Conservation (phyloP, 805 yeast species). For the Hanseniaspora mollemarum region DNA sequence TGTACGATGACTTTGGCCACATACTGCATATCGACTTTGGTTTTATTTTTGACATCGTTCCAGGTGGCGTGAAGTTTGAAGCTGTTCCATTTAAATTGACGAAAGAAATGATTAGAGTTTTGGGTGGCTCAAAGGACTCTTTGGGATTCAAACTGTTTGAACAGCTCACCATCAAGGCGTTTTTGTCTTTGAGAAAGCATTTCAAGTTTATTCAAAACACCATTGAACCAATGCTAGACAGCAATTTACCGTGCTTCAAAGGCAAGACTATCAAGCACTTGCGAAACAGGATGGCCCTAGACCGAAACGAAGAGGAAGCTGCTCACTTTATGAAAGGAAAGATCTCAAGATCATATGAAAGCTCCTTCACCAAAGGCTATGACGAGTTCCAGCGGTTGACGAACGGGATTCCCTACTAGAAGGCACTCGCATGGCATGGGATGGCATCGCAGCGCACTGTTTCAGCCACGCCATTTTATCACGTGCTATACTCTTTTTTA, state of each 20-base stretch:
- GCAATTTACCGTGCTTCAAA: conserved; percentile 94
- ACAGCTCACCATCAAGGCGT: conserved; percentile 88
- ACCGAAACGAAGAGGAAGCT: conserved; percentile 75
- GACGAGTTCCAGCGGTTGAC: conserved; percentile 95
- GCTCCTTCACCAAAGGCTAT: conserved; percentile 83
- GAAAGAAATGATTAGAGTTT: conserved; percentile 86
- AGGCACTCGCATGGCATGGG: no score
- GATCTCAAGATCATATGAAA: conserved; percentile 72
- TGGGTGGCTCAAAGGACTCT: conserved; percentile 81
- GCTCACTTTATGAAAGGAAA: conserved; percentile 63
- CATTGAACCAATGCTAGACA: conserved; percentile 84
- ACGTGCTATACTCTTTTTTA: not conserved
- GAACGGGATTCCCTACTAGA: conserved; percentile 89
- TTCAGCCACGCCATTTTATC: no score
- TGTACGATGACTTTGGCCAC: conserved; percentile 93
- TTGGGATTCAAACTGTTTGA: conserved; percentile 90
- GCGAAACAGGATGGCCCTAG: conserved; percentile 66
- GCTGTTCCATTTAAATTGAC: conserved; percentile 97
- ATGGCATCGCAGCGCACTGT: no score
- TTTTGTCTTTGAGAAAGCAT: conserved; percentile 75
- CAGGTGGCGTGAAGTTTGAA: conserved; percentile 96
- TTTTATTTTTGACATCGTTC: conserved; percentile 95
- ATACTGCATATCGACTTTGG: conserved; percentile 95
- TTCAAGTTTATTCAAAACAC: conserved; percentile 75
- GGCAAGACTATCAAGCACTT: conserved; percentile 66